Evolutionary conservation across 2,329 filamentous ascomycete species (phyloP).

Genomic region (Penicillium vulpinum): DNA sequence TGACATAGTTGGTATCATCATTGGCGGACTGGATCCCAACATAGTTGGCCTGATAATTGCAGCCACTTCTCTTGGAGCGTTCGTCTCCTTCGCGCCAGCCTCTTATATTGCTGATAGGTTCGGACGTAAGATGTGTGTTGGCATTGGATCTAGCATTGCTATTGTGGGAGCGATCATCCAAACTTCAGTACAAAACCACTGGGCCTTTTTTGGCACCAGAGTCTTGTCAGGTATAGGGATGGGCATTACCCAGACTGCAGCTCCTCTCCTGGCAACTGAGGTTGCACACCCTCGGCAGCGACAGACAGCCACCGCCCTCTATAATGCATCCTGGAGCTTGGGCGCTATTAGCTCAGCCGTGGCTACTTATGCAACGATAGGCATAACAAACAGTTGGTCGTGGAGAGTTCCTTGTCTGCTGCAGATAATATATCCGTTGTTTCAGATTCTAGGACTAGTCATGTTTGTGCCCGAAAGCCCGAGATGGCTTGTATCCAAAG

Average conservation of each 20-base stretch:
- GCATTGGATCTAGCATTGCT: slow-evolving; percentile 37
- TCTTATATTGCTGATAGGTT: slow-evolving; percentile 42
- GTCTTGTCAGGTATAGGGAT: slow-evolving; percentile 40
- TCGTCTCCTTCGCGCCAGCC: slow-evolving; percentile 20
- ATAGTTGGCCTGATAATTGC: slow-evolving; percentile 22
- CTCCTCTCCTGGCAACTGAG: slow-evolving; percentile 30
- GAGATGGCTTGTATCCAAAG: slow-evolving; percentile 62
- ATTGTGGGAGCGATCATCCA: slow-evolving; percentile 26
- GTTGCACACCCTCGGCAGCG: slow-evolving; percentile 31
- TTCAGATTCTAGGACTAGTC: slow-evolving; percentile 50
- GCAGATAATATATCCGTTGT: slow-evolving; percentile 46
- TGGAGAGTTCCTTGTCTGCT: slow-evolving; percentile 62
- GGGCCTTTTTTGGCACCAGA: slow-evolving; percentile 29
- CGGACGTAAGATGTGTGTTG: slow-evolving; percentile 48
- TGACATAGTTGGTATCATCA: slow-evolving; percentile 11
- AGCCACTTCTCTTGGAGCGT: slow-evolving; percentile 17
- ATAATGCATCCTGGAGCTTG: slow-evolving; percentile 25
- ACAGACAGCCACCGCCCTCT: slow-evolving; percentile 28
- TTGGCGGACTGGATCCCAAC: slow-evolving; percentile 14
- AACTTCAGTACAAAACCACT: slow-evolving; percentile 14
- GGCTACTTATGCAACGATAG: slow-evolving; percentile 15
- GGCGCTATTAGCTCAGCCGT: slow-evolving; percentile 16
- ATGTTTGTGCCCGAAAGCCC: slow-evolving; percentile 63
- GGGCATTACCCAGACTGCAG: slow-evolving; percentile 29
- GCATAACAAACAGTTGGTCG: slow-evolving; percentile 29